phyloP scores from a whole-genome alignment of 148 eudicot species.

The Cornus kousa region DNA sequence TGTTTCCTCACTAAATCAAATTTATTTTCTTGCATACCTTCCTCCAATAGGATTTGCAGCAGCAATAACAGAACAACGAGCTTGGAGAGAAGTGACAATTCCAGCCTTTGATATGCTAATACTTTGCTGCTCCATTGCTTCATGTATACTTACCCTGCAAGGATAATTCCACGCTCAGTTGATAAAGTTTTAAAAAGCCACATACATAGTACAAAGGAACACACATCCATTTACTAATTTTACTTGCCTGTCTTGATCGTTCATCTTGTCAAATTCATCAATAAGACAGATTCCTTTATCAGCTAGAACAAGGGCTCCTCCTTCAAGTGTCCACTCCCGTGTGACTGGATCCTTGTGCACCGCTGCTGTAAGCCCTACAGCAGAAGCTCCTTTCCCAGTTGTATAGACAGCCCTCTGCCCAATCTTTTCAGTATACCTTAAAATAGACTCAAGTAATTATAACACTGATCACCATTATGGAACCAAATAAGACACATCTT shows the following conservation, averaged over 20 bases:
- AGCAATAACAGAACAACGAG: constrained; percentile 97
- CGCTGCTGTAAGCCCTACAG: constrained; percentile 96
- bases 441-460: neutral
- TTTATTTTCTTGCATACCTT: constrained; percentile 43
- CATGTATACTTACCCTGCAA: constrained; percentile 94
- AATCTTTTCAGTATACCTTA: constrained; percentile 94
- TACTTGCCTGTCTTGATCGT: constrained; percentile 88
- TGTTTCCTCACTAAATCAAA: neutral
- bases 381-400: constrained; percentile 98
- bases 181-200: neutral
- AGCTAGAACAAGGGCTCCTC: constrained; percentile 97
- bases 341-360: constrained; percentile 99
- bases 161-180: constrained; percentile 5
- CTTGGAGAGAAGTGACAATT: constrained; percentile 97
- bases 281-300: constrained; percentile 94
- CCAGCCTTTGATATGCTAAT: constrained; percentile 99
- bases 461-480: neutral
- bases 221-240: neutral
- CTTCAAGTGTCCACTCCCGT: constrained; percentile 97
- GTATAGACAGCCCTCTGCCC: constrained; percentile 96
- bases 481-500: neutral
- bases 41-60: constrained; percentile 99
- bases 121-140: constrained; percentile 99
- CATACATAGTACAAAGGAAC: neutral
- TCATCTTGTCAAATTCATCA: constrained; percentile 99